Conservation (phyloP, 108 stramenopile genomes). For the Cyclotella kingstonii region DNA sequence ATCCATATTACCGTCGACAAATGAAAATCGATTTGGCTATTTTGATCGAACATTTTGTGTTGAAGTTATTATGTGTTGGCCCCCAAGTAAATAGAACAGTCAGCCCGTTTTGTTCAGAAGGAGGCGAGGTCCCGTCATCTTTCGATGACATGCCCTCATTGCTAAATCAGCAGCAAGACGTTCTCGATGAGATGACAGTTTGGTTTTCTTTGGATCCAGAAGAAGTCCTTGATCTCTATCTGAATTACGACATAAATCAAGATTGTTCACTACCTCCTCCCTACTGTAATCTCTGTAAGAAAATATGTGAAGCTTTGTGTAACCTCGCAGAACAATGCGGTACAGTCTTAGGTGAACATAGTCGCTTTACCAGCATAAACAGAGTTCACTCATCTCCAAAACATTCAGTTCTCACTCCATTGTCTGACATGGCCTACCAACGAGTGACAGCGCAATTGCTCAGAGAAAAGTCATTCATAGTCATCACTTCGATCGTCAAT, state of each 20-base stretch:
- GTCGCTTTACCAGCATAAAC: slow-evolving; percentile 40
- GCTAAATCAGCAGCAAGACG: slow-evolving; percentile 71
- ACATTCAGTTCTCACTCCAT: slow-evolving; percentile 14
- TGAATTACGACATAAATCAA: slow-evolving; percentile 74
- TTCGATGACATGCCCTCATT: slow-evolving; percentile 44
- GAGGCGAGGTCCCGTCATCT: slow-evolving; percentile 9
- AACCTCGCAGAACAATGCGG: slow-evolving; percentile 71
- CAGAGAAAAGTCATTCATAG: slow-evolving; percentile 67
- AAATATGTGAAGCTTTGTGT: slow-evolving; percentile 67
- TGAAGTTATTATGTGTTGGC: slow-evolving; percentile 65
- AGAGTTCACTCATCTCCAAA: slow-evolving; percentile 18
- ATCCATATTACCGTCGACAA: slow-evolving; percentile 54
- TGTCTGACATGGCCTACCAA: slow-evolving; percentile 37
- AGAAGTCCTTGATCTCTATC: slow-evolving; percentile 65
- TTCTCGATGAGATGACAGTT: slow-evolving; percentile 62
- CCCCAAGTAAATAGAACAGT: slow-evolving; percentile 61
- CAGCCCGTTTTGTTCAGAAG: slow-evolving; percentile 2
- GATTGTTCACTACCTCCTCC: slow-evolving; percentile 48
- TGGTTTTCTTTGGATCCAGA: slow-evolving; percentile 76
- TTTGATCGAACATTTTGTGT: slow-evolving; percentile 81
- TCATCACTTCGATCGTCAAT: slow-evolving; percentile 60
- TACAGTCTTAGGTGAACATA: slow-evolving; percentile 70
- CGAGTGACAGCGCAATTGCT: slow-evolving; percentile 67
- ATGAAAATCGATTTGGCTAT: slow-evolving; percentile 85
- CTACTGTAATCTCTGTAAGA: slow-evolving; percentile 66